Evolutionary conservation across 768 basidiomycete genomes (phyloP).

Genomic region (Termitomyces sp.): DNA sequence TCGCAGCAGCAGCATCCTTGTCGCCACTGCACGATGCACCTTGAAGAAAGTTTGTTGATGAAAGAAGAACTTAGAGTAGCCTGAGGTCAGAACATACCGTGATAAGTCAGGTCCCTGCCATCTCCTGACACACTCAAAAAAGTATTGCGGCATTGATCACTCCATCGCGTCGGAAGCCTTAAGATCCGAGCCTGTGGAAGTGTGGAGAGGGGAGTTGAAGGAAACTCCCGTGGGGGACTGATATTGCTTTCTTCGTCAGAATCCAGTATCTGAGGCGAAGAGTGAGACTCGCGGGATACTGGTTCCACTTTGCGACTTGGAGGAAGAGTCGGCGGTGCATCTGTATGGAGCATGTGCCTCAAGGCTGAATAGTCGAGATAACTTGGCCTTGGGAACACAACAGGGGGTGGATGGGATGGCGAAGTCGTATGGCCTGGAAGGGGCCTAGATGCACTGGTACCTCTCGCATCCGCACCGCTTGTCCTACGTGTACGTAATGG

Average conservation of each 20-base stretch:
- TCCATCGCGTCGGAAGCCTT: slow-evolving; percentile 75
- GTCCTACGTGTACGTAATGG: slow-evolving; percentile 43
- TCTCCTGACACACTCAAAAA: slow-evolving; percentile 60
- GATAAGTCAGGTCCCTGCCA: slow-evolving; percentile 69
- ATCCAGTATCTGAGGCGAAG: slow-evolving; percentile 33
- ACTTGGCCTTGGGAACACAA: slow-evolving; percentile 56
- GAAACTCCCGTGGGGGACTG: slow-evolving; percentile 41
- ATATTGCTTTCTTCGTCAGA: slow-evolving; percentile 64
- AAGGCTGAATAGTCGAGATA: slow-evolving; percentile 77
- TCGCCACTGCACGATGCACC: slow-evolving; percentile 57
- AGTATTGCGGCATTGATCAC: slow-evolving; percentile 56
- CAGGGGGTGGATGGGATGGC: slow-evolving; percentile 24
- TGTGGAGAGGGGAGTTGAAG: slow-evolving; percentile 20
- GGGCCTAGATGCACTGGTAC: slow-evolving; percentile 24
- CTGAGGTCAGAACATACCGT: slow-evolving; percentile 37
- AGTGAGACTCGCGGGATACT: slow-evolving; percentile 13
- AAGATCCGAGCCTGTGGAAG: slow-evolving; percentile 37
- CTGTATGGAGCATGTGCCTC: slow-evolving; percentile 62
- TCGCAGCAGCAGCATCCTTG: slow-evolving; percentile 79
- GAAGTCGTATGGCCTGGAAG: slow-evolving; percentile 23
- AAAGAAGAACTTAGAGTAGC: not conserved
- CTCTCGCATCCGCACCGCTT: slow-evolving; percentile 29
- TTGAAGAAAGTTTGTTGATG: slow-evolving; percentile 14
- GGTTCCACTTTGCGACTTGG: slow-evolving; percentile 34
- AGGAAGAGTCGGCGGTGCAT: slow-evolving; percentile 32